These are phyloP conservation scores for Diaporthe sp. DNA, from an alignment of 2,329 filamentous ascomycete genomes.

Conservation along the genomic window DNA sequence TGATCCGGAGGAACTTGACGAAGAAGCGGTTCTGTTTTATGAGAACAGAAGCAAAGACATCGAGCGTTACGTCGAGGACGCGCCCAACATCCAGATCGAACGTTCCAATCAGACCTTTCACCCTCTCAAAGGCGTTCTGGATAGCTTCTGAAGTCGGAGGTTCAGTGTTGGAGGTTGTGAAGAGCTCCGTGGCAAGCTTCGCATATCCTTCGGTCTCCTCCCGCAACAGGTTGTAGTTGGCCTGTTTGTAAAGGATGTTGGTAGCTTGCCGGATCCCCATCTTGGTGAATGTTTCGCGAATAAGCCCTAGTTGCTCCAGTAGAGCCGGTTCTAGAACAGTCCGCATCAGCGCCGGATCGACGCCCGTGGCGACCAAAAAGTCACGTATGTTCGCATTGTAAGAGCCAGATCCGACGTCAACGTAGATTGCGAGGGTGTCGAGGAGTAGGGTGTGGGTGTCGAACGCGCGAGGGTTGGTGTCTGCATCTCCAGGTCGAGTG, in stretches of 20 bases:
- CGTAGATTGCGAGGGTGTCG: constrained; percentile 84
- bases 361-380: constrained; percentile 79
- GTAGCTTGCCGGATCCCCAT: constrained; percentile 92
- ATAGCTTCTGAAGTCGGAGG: constrained; percentile 82
- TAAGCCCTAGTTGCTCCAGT: constrained; percentile 82
- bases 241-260: constrained; percentile 93
- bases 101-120: constrained; percentile 95
- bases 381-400: constrained; percentile 69
- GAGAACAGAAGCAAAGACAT: constrained; percentile 93
- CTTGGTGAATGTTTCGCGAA: constrained; percentile 86
- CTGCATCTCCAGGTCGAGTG: constrained; percentile 64
- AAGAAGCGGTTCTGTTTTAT: constrained; percentile 96
- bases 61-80: constrained; percentile 92
- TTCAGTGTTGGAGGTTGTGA: constrained; percentile 84
- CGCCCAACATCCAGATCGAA: constrained; percentile 97
- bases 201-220: constrained; percentile 98
- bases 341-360: constrained; percentile 81
- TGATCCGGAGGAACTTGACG: constrained; percentile 89
- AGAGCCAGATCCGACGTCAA: constrained; percentile 75
- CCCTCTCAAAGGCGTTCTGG: constrained; percentile 87
- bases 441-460: constrained; percentile 81
- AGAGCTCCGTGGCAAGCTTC: constrained; percentile 95
- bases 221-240: constrained; percentile 94
- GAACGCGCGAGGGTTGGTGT: constrained; percentile 65
- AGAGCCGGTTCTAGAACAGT: constrained; percentile 85